Evolutionary conservation across 192 early-diverging fungal genomes (phyloP).

Genomic region (Coemansia sp.): DNA sequence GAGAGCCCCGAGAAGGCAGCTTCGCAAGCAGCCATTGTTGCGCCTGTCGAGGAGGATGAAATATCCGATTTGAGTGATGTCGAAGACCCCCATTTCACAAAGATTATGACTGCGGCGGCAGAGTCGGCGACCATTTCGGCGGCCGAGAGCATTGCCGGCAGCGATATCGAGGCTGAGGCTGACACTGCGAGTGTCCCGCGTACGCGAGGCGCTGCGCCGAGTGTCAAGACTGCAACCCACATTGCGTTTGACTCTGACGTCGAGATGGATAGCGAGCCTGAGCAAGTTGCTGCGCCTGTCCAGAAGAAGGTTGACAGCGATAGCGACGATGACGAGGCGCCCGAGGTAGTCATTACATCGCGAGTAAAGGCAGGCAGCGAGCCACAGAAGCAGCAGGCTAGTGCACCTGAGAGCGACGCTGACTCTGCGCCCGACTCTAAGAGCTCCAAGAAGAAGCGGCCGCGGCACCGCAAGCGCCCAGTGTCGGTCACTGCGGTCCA

Average conservation of each 20-base stretch:
- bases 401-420: not conserved
- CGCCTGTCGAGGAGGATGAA: slow-evolving; percentile 17
- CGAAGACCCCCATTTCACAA: slow-evolving; percentile 48
- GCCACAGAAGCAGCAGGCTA: not conserved
- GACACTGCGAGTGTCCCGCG: too few species aligned
- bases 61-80: slow-evolving; percentile 55
- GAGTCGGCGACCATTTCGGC: slow-evolving; percentile 37
- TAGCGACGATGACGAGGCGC: slow-evolving; percentile 42
- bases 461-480: slow-evolving; percentile 43
- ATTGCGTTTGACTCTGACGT: slow-evolving; percentile 23
- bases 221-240: slow-evolving; percentile 8
- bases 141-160: slow-evolving; percentile 32
- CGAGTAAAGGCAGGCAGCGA: slow-evolving; percentile 14
- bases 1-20: slow-evolving; percentile 31
- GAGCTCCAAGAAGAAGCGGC: slow-evolving; percentile 36
- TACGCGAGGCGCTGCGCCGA: not conserved
- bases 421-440: not conserved
- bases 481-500: slow-evolving; percentile 13
- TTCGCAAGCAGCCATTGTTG: not conserved
- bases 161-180: slow-evolving; percentile 11
- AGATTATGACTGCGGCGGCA: slow-evolving; percentile 41
- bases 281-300: not conserved
- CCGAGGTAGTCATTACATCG: slow-evolving; percentile 37
- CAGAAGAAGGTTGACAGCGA: slow-evolving; percentile 13
- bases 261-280: slow-evolving; percentile 20